Evolutionary conservation across 192 early-diverging fungal species (phyloP).

Genomic region (Mortierella alpina): DNA sequence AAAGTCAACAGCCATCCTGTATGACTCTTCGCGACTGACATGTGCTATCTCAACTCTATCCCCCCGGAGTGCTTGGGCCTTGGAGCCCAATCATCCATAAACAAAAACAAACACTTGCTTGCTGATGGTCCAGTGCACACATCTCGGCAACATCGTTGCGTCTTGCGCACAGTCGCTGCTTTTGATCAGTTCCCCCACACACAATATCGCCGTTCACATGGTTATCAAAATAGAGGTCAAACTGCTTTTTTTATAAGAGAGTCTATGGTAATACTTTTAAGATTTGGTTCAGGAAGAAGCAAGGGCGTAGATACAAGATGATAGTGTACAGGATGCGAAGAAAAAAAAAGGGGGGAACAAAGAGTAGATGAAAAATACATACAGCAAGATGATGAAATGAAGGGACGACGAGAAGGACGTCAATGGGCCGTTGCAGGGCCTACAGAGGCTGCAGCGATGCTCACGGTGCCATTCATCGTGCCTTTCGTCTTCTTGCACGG

Average conservation of each 20-base stretch:
- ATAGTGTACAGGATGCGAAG: neutral
- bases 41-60: no score
- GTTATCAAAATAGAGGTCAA: neutral
- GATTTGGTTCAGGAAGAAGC: no score
- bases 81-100: no score
- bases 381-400: neutral
- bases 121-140: no score
- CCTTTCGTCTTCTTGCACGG: neutral
- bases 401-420: neutral
- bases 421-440: neutral
- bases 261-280: no score
- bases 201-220: neutral
- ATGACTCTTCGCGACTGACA: no score
- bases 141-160: no score
- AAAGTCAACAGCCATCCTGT: no score
- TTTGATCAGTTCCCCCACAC: neutral
- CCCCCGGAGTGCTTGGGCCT: no score
- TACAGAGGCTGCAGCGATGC: slow-evolving; percentile 10
- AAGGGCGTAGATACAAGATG: neutral
- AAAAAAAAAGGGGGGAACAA: neutral
- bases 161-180: neutral
- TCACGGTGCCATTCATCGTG: slow-evolving; percentile 6
- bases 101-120: no score
- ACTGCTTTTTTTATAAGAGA: no score
- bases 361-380: neutral